These are phyloP conservation scores for Boletellus deceptivus DNA, from an alignment of 1,284 basidiomycete genomes.

Conservation along the genomic window DNA sequence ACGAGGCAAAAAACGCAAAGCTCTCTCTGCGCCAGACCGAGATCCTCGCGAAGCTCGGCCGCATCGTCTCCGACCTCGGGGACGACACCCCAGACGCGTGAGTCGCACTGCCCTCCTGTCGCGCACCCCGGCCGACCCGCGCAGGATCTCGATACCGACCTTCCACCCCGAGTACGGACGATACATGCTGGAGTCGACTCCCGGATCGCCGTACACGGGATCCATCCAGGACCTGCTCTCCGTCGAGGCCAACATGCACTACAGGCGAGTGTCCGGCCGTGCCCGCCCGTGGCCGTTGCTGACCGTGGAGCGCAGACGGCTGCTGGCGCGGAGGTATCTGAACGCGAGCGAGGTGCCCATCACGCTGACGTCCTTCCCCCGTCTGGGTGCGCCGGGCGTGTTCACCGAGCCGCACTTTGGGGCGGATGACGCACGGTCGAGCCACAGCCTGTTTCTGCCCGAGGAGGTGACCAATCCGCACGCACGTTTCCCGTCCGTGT, in stretches of 20 bases:
- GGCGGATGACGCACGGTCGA: constrained; percentile 73
- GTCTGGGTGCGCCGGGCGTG: constrained; percentile 81
- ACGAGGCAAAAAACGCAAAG: constrained; percentile 75
- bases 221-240: constrained; percentile 81
- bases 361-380: constrained; percentile 94
- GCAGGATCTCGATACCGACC: constrained; percentile 77
- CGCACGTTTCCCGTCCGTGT: constrained; percentile 91
- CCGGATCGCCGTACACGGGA: constrained; percentile 91
- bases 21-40: constrained; percentile 93
- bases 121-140: constrained; percentile 7
- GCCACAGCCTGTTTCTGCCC: constrained; percentile 91
- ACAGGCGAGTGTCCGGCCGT: constrained; percentile 49
- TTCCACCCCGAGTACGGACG: constrained; percentile 99
- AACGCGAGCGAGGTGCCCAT: constrained; percentile 86
- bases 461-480: constrained; percentile 97
- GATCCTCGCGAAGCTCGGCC: constrained; percentile 81
- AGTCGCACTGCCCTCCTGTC: constrained; percentile 23
- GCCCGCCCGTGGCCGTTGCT: constrained; percentile 1
- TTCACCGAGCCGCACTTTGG: constrained; percentile 92
- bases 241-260: constrained; percentile 94
- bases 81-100: constrained; percentile 61
- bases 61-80: constrained; percentile 66
- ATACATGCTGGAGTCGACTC: constrained; percentile 99
- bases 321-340: constrained; percentile 82
- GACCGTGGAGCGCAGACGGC: constrained; percentile 56